Evolutionary conservation across 1,139 yeast species (phyloP).

Genomic region (Debaryomyces fabryi): DNA sequence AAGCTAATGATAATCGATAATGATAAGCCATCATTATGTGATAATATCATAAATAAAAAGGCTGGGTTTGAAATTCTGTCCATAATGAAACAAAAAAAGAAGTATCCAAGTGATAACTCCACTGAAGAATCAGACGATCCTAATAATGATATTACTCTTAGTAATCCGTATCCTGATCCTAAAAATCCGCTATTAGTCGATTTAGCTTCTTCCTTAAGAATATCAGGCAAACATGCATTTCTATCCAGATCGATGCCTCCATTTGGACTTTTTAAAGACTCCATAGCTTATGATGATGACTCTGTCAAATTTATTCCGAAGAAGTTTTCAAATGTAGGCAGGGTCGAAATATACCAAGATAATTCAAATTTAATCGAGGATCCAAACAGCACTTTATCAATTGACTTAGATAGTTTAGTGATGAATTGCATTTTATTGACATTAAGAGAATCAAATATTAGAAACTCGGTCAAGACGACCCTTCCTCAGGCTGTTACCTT

Average conservation of each 20-base stretch:
- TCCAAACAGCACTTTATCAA: constrained; percentile 35
- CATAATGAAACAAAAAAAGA: constrained; percentile 22
- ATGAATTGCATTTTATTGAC: constrained; percentile 33
- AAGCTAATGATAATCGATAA: constrained; percentile 39
- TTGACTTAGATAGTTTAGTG: constrained; percentile 37
- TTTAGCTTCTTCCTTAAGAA: background rate
- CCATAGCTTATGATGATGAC: constrained; percentile 23
- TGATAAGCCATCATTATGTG: constrained; percentile 40
- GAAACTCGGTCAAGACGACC: constrained; percentile 21
- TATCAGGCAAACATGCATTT: background rate
- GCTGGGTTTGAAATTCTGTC: constrained; percentile 32
- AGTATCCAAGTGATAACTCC: constrained; percentile 6
- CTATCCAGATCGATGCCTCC: constrained; percentile 32
- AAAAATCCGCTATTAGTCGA: constrained; percentile 24
- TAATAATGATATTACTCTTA: constrained; percentile 10
- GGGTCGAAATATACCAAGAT: constrained; percentile 41
- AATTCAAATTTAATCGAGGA: constrained; percentile 9
- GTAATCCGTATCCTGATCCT: constrained; percentile 36
- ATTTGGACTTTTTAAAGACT: constrained; percentile 40
- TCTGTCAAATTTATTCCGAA: constrained; percentile 30
- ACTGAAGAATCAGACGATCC: constrained; percentile 7
- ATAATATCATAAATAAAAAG: constrained; percentile 34
- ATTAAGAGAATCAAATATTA: constrained; percentile 36
- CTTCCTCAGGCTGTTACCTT: background rate
- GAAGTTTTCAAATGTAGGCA: constrained; percentile 39